These are phyloP conservation scores for Scolecobasidium constrictum DNA, from an alignment of 2,329 filamentous ascomycete species.

Conservation along the genomic window DNA sequence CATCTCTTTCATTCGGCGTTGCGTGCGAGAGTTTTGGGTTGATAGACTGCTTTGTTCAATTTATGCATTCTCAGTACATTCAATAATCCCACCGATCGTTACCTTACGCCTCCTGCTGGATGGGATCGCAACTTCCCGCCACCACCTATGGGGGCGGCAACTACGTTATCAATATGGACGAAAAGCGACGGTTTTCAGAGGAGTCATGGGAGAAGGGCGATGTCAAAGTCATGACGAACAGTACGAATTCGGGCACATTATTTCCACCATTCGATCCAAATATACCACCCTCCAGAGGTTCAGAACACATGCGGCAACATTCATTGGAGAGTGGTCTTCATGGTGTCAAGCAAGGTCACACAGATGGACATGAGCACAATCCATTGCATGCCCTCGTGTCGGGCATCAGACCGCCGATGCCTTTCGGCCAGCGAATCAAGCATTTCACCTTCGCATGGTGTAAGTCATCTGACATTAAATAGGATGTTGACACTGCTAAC, in stretches of 20 bases:
- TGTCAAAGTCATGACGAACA: not conserved
- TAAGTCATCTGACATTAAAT: conserved; percentile 20
- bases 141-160: not conserved
- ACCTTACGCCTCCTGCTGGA: not conserved
- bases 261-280: not conserved
- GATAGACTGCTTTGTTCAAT: no score
- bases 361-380: conserved; percentile 45
- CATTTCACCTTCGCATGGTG: conserved; percentile 67
- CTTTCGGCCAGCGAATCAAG: conserved; percentile 34
- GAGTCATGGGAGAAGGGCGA: not conserved
- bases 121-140: not conserved
- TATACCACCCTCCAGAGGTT: not conserved
- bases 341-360: conserved; percentile 61
- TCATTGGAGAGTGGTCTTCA: conserved; percentile 57
- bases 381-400: conserved; percentile 5
- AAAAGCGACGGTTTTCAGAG: not conserved
- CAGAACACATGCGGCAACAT: conserved; percentile 27
- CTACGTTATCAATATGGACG: not conserved
- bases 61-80: no score
- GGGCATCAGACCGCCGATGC: conserved; percentile 7
- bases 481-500: not conserved
- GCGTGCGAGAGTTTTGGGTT: no score
- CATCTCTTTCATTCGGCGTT: no score
- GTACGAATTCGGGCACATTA: not conserved
- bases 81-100: no score